Evolutionary conservation across 148 eudicot species (phyloP), one percentile per base, ranked within the genome.

Genomic region (Rhododendron simsii): DNA sequence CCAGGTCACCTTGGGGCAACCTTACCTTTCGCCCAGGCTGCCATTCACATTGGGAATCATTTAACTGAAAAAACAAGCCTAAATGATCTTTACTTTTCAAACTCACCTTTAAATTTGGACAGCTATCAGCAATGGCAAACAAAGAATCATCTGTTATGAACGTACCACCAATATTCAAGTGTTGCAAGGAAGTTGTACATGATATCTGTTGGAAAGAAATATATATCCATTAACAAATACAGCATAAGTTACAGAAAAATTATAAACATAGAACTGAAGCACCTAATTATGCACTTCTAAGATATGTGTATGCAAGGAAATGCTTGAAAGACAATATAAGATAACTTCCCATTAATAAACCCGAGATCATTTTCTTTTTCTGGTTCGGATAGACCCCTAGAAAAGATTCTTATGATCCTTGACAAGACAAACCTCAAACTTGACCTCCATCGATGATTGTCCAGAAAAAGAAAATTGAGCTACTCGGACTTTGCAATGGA

Each of bases 101-200:
- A 37, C 51, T 15, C 74, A 96, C 98, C 98, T 96, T 95, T 65
- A 96, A 89, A 83, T 90, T 89, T 26, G 88, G 90, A 71, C 98
- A 96, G 86, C 88, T 93, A 86, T 92, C 91, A 86, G 94, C 96
- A 50, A 96, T 93, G 48, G 98, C 96, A 85, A 93, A 92, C 74
- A 96, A 61, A 74, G 98, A 93, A 83, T 89, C 92, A 84, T 96
- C 98, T 3, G 98, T 95, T 84, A 92, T 86, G 75, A 96, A 94
- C 35, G 98, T 94, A 71, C 98, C 98, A 0, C 98, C 98, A 48
- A 96, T 91, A 82, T 96, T 96, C 59, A 96, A 88, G 90, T 96
- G 96, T 84, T 93, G 93, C 87, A 96, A 86, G 80, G 98, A 93
- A 86, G 90, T 89, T 51, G 98, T 93, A 88, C 90, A 87, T 18